phyloP scores from a whole-genome alignment of 352 stramenopile genomes.

The Thraustochytrium sp. region DNA sequence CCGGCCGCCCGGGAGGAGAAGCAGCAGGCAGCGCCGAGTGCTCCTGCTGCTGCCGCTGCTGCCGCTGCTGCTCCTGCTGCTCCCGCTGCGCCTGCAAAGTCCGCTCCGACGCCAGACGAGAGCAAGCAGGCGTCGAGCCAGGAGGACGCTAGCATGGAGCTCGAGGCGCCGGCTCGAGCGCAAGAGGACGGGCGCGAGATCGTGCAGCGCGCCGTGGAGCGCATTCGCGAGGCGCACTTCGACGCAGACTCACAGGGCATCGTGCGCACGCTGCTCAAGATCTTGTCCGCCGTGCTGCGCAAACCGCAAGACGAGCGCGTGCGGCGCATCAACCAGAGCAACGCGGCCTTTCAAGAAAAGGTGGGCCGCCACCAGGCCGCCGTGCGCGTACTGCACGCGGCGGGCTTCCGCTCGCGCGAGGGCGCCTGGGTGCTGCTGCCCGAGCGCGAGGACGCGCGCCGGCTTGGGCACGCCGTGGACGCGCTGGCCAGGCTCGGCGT shows the following conservation, averaged over 20 bases:
- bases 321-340: neutral
- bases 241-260: conserved; percentile 16
- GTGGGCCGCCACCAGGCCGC: neutral
- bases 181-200: too few relatives aligned
- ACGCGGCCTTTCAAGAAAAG: conserved; percentile 8
- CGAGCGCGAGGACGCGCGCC: neutral
- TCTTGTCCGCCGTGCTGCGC: neutral
- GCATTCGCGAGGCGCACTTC: conserved; percentile 15
- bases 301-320: neutral
- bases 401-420: neutral
- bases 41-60: too few relatives aligned
- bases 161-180: too few relatives aligned
- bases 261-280: neutral
- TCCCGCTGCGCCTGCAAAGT: too few relatives aligned
- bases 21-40: too few relatives aligned
- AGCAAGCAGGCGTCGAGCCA: too few relatives aligned
- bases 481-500: neutral
- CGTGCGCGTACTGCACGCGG: neutral
- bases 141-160: too few relatives aligned
- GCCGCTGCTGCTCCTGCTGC: too few relatives aligned
- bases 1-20: too few relatives aligned
- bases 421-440: neutral
- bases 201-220: neutral
- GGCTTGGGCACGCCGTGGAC: neutral
- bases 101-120: too few relatives aligned